Conservation (phyloP, 768 basidiomycete species). For the Mycena rebaudengoi region DNA sequence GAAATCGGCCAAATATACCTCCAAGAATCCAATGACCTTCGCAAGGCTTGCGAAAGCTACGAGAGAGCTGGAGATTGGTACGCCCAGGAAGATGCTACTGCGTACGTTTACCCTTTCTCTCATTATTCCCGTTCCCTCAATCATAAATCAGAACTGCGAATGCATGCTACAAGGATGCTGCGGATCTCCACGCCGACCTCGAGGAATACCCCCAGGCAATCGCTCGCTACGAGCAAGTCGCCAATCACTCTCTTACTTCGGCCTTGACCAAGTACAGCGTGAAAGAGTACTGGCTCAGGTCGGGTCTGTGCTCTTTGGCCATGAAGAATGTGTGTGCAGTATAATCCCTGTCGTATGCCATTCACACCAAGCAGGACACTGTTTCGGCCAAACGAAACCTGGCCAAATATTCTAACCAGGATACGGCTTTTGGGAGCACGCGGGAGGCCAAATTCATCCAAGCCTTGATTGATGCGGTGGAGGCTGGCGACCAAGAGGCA, state of each 20-base stretch:
- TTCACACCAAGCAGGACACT: conserved; percentile 72
- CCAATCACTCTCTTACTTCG: conserved; percentile 80
- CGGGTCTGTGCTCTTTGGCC: conserved; percentile 88
- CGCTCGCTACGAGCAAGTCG: conserved; percentile 89
- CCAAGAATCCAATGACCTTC: conserved; percentile 81
- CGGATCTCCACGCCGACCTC: conserved; percentile 91
- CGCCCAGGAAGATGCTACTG: conserved; percentile 94
- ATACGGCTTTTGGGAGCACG: conserved; percentile 86
- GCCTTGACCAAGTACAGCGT: conserved; percentile 97
- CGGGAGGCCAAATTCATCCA: conserved; percentile 92
- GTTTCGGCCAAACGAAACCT: conserved; percentile 86
- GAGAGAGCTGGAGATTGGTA: conserved; percentile 97
- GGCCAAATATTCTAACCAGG: conserved; percentile 79
- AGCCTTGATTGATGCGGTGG: conserved; percentile 78
- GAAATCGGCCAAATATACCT: conserved; percentile 95
- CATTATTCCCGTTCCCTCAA: neutral
- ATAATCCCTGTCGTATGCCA: neutral
- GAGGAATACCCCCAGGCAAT: conserved; percentile 89
- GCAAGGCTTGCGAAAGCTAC: conserved; percentile 90
- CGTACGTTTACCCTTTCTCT: conserved; percentile 57
- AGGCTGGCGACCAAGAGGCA: conserved; percentile 52
- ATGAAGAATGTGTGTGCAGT: conserved; percentile 67
- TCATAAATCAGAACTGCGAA: conserved; percentile 81
- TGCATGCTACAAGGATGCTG: conserved; percentile 94
- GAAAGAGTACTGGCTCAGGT: conserved; percentile 95